phyloP scores from a whole-genome alignment of 106 monocot species.

The Xerophyta viscosa region DNA sequence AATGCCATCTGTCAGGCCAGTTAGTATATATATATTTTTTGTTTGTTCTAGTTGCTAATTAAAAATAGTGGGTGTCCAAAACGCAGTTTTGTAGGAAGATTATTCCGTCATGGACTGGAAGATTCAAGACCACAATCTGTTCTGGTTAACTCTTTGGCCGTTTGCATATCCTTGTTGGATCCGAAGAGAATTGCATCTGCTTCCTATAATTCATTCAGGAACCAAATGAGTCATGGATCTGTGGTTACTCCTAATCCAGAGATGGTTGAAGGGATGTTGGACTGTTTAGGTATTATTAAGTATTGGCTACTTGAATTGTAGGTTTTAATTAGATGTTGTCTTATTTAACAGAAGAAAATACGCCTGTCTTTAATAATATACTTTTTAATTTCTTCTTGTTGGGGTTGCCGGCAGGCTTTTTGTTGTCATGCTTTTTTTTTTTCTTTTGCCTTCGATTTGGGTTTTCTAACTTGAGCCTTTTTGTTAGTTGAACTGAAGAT shows the following conservation, averaged over 20 bases:
- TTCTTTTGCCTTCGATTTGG: no score
- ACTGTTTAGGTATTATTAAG: constrained; percentile 39
- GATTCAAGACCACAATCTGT: constrained; percentile 78
- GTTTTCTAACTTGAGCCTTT: background rate
- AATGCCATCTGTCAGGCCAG: background rate
- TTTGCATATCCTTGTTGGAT: constrained; percentile 85
- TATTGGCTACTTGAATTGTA: background rate
- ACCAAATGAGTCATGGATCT: constrained; percentile 64
- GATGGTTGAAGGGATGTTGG: constrained; percentile 69
- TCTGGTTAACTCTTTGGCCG: constrained; percentile 71
- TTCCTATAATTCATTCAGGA: constrained; percentile 61
- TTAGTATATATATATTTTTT: background rate
- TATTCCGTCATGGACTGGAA: constrained; percentile 74
- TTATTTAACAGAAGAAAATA: no score
- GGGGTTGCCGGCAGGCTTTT: no score
- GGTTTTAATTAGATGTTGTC: background rate
- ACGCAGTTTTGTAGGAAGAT: constrained; percentile 76
- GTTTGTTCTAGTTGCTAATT: background rate
- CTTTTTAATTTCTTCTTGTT: no score
- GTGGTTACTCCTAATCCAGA: constrained; percentile 61
- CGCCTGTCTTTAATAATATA: no score
- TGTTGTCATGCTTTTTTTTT: no score
- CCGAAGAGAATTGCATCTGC: constrained; percentile 61
- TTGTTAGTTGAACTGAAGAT: background rate
- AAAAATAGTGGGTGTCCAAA: background rate